Base-by-base conservation (phyloP, 2,329 filamentous ascomycete genomes). In the Colletotrichum godetiae region DNA sequence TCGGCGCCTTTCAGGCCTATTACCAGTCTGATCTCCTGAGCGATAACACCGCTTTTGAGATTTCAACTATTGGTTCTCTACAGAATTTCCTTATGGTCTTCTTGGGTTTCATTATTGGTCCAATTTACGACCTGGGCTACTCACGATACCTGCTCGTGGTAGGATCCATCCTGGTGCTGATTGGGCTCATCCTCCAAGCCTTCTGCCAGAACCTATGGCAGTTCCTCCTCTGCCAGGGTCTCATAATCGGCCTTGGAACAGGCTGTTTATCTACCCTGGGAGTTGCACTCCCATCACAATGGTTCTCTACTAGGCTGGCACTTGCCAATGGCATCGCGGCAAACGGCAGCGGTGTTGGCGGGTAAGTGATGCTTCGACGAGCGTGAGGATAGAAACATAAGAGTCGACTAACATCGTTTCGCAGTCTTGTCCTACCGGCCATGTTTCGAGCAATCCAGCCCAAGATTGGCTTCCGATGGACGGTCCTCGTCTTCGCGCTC, bases 1-100 rank as follows among this genome's bases (percentile, higher is more conserved):
- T 88, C 70, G 88, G 88, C 6, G 84, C 87, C 5, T 90, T 88
- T 74, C 87, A 90, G 74, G 84, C 85, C 5, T 89, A 89, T 79
- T 90, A 90, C 74, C 74, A 76, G 61, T 83, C 79, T 52, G 81
- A 83, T 1, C 69, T 76, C 35, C 27, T 73, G 13, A 65, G 61
- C 46, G 10, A 15, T 37, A 69, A 64, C 55, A 66, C 66, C 0
- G 46, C 67, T 0, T 73, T 70, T 55, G 55, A 68, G 31, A 85
- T 87, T 12, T 82, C 85, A 5, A 86, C 80, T 80, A 85, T 89
- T 19, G 87, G 86, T 15, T 84, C 85, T 5, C 76, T 87, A 5
- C 87, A 88, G 69, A 81, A 81, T 0, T 86, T 85, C 52, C 77
- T 89, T 1, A 80, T 89, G 35, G 77, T 86, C 19, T 78, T 85